Conservation (phyloP, 2,329 filamentous ascomycete genomes). For the Lomentospora prolificans region DNA sequence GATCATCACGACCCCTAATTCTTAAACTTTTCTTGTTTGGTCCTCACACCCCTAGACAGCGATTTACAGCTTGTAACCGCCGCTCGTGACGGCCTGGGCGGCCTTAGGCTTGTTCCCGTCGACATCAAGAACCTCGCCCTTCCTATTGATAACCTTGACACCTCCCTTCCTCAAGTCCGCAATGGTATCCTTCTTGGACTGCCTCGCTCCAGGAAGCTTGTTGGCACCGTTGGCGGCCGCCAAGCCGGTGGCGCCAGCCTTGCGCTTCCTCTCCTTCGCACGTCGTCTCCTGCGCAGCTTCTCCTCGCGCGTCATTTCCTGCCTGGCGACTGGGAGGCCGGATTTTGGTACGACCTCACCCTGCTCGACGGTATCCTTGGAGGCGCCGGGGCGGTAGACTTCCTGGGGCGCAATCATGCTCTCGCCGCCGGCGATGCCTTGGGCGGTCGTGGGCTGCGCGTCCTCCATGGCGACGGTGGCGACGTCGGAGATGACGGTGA, state of each 20-base stretch:
- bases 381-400: conserved; percentile 74
- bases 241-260: conserved; percentile 39
- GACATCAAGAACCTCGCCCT: conserved; percentile 75
- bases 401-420: conserved; percentile 89
- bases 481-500: conserved; percentile 82
- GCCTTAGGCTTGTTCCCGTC: conserved; percentile 66
- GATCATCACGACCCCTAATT: too few relatives aligned
- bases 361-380: conserved; percentile 42
- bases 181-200: conserved; percentile 43
- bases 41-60: too few relatives aligned
- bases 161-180: conserved; percentile 71
- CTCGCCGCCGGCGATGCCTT: conserved; percentile 56
- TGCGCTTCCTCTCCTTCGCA: conserved; percentile 76
- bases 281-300: conserved; percentile 66
- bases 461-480: conserved; percentile 94
- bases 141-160: conserved; percentile 85
- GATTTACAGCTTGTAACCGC: conserved; percentile 51
- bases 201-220: conserved; percentile 5
- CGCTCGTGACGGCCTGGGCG: conserved; percentile 39
- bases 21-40: not conserved
- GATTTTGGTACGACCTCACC: conserved; percentile 70
- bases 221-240: conserved; percentile 16
- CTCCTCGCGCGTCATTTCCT: conserved; percentile 84
- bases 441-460: conserved; percentile 74
- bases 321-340: conserved; percentile 66